phyloP scores from a whole-genome alignment of 2,329 filamentous ascomycete species.

The Aspergillus unguis region DNA sequence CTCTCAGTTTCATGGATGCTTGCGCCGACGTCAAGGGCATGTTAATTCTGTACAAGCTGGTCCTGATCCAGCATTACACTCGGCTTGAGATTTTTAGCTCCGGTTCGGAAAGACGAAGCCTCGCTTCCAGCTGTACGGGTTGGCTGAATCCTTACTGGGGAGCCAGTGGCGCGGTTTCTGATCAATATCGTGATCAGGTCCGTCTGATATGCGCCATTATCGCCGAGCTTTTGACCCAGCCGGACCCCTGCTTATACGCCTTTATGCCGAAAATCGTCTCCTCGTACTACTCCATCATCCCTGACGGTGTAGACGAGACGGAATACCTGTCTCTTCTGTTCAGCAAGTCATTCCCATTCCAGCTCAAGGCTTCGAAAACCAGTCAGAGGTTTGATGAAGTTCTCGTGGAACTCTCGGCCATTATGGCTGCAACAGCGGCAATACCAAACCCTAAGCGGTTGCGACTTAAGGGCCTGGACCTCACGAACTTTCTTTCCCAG shows the following conservation, averaged over 20 bases:
- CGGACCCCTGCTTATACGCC: slow-evolving; percentile 77
- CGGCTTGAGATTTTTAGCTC: slow-evolving; percentile 75
- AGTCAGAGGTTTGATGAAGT: slow-evolving; percentile 74
- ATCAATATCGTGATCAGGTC: slow-evolving; percentile 90
- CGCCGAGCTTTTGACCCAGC: slow-evolving; percentile 74
- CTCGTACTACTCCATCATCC: slow-evolving; percentile 76
- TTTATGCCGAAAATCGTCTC: slow-evolving; percentile 89
- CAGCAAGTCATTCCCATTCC: slow-evolving; percentile 85
- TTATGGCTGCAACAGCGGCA: slow-evolving; percentile 77
- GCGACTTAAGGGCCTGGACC: slow-evolving; percentile 72
- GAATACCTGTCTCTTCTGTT: slow-evolving; percentile 78
- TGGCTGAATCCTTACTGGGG: slow-evolving; percentile 98
- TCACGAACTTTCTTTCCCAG: slow-evolving; percentile 71
- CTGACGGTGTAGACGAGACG: slow-evolving; percentile 58
- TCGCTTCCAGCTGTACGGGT: slow-evolving; percentile 76
- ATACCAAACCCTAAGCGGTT: slow-evolving; percentile 71
- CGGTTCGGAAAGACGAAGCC: slow-evolving; percentile 68
- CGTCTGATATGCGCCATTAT: slow-evolving; percentile 90
- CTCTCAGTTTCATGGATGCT: slow-evolving; percentile 90
- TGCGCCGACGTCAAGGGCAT: slow-evolving; percentile 85
- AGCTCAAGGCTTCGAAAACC: slow-evolving; percentile 62
- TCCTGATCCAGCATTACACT: slow-evolving; percentile 89
- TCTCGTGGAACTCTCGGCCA: slow-evolving; percentile 80
- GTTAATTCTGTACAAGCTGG: slow-evolving; percentile 83
- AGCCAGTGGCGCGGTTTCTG: slow-evolving; percentile 65